A percentile compares a stretch with the other conserved stretches of the same genome.
Conservation (phyloP, 139 green algal genomes). For the Picochlorum sp. region DNA sequence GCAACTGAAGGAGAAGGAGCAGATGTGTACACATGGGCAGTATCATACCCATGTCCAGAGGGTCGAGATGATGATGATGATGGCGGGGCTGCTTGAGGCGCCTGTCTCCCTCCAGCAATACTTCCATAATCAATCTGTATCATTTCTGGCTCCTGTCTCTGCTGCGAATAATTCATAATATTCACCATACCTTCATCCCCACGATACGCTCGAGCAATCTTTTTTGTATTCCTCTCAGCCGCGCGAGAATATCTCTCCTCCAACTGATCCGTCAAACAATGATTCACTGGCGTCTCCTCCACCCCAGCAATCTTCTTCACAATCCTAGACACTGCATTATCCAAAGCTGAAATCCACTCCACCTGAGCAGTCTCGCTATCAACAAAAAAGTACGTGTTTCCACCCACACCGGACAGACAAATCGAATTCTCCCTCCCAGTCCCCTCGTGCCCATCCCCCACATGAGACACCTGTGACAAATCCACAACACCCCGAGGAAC, state of each 20-base stretch:
- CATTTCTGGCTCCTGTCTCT: slow-evolving; percentile 2
- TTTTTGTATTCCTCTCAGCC: not conserved
- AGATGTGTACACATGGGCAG: not conserved
- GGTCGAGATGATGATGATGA: not conserved
- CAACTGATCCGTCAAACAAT: not conserved
- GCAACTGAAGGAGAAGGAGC: no score
- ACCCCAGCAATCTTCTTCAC: slow-evolving; percentile 55
- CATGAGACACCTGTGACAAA: slow-evolving; percentile 60
- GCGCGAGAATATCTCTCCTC: not conserved
- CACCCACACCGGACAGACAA: slow-evolving; percentile 62
- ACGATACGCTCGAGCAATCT: not conserved
- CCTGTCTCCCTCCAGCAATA: slow-evolving; percentile 15
- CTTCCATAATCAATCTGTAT: slow-evolving; percentile 29
- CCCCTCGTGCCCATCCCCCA: slow-evolving; percentile 39
- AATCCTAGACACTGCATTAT: slow-evolving; percentile 57
- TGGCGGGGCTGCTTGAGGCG: not conserved
- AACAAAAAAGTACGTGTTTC: slow-evolving; percentile 65
- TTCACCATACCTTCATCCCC: slow-evolving; percentile 45
- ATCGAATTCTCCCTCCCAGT: slow-evolving; percentile 69
- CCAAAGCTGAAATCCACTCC: slow-evolving; percentile 79
- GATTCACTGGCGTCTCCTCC: slow-evolving; percentile 44
- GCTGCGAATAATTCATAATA: slow-evolving; percentile 47
- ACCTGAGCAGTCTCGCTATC: slow-evolving; percentile 81
- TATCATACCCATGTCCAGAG: no score
- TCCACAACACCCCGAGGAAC: slow-evolving; percentile 82